Evolutionary conservation across 1,284 basidiomycete species (phyloP).

Genomic region (Rhodotorula mucilaginosa): DNA sequence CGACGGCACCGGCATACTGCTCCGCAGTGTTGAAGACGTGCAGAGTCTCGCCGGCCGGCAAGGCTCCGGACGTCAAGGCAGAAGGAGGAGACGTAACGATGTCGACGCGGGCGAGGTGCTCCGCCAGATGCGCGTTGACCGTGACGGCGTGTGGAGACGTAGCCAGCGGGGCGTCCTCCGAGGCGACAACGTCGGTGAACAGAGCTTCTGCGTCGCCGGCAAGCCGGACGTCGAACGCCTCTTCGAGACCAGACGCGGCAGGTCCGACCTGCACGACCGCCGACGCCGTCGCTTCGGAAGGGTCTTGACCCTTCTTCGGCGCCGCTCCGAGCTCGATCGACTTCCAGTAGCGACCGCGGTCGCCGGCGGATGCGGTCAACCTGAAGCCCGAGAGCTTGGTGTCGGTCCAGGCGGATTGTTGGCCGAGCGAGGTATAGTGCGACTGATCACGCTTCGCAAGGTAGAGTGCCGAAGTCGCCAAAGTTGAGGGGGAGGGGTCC

Average conservation of each 20-base stretch:
- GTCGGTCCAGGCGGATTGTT: slow-evolving; percentile 22
- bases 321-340: slow-evolving; percentile 11
- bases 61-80: not conserved
- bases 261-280: slow-evolving; percentile 10
- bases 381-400: slow-evolving; percentile 35
- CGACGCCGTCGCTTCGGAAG: not conserved
- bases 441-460: slow-evolving; percentile 62
- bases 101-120: slow-evolving; percentile 22
- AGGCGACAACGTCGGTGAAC: slow-evolving; percentile 5
- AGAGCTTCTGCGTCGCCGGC: not conserved
- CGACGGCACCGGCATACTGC: slow-evolving; percentile 23
- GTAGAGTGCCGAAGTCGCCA: slow-evolving; percentile 76
- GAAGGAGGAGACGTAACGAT: slow-evolving; percentile 17
- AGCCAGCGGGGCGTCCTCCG: not conserved
- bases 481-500: slow-evolving; percentile 60
- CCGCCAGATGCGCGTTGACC: not conserved
- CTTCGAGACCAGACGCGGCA: not conserved
- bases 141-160: slow-evolving; percentile 5
- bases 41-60: slow-evolving; percentile 13
- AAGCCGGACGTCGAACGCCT: slow-evolving; percentile 16
- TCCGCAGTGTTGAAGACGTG: slow-evolving; percentile 35
- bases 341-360: slow-evolving; percentile 11
- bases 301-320: not conserved
- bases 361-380: slow-evolving; percentile 1
- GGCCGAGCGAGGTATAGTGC: slow-evolving; percentile 9